Conservation (phyloP, 768 basidiomycete species). For the Fibroporia radiculosa region DNA sequence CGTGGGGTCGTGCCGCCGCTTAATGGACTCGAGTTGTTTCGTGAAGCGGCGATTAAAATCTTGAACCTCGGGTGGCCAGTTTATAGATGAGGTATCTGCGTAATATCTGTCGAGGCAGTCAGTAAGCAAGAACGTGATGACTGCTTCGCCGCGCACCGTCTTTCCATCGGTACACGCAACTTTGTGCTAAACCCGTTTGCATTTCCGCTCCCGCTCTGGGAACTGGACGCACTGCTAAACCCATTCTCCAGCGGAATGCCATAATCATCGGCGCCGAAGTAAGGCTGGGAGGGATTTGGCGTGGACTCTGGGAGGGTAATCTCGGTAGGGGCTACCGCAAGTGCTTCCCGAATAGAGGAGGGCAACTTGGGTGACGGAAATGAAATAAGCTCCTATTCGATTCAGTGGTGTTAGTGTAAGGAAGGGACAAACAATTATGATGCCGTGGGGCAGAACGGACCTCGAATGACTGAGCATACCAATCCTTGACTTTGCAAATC, state of each 20-base stretch:
- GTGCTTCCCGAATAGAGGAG: slow-evolving; percentile 56
- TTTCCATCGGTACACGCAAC: slow-evolving; percentile 76
- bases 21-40: slow-evolving; percentile 78
- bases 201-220: slow-evolving; percentile 23
- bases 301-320: slow-evolving; percentile 61
- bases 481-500: slow-evolving; percentile 92
- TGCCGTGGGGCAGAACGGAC: slow-evolving; percentile 36
- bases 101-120: slow-evolving; percentile 56
- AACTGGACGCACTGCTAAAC: slow-evolving; percentile 13
- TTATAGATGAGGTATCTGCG: slow-evolving; percentile 59
- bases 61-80: slow-evolving; percentile 88
- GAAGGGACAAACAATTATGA: neutral
- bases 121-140: neutral
- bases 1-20: slow-evolving; percentile 92
- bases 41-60: slow-evolving; percentile 94
- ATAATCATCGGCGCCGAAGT: slow-evolving; percentile 26
- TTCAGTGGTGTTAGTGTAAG: neutral
- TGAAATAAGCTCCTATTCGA: slow-evolving; percentile 90
- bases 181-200: slow-evolving; percentile 39
- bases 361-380: slow-evolving; percentile 78
- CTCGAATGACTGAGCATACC: slow-evolving; percentile 99
- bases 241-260: slow-evolving; percentile 7
- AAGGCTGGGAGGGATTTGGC: slow-evolving; percentile 71
- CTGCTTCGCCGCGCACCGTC: slow-evolving; percentile 42
- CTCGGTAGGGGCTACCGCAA: slow-evolving; percentile 41